Conservation (phyloP, 2,329 filamentous ascomycete species). For the Cytospora chrysosperma region DNA sequence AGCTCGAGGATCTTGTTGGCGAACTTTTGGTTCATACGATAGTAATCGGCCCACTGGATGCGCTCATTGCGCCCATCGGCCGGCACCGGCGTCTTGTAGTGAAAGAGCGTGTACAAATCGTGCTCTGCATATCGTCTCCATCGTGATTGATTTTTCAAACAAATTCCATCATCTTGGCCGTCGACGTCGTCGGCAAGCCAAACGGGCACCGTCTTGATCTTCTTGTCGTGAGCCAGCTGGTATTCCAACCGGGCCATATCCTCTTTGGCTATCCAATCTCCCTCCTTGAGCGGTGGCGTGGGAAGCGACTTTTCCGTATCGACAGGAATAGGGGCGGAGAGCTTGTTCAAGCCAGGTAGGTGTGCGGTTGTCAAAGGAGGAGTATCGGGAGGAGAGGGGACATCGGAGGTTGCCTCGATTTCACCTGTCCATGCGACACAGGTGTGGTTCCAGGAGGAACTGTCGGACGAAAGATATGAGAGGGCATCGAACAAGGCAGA, state of each 20-base stretch:
- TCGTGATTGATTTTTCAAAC: conserved; percentile 76
- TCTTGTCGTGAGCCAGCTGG: conserved; percentile 69
- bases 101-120: conserved; percentile 88
- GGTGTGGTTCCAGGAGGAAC: conserved; percentile 85
- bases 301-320: conserved; percentile 50
- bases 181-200: conserved; percentile 83
- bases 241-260: conserved; percentile 73
- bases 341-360: conserved; percentile 63
- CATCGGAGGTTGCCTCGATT: conserved; percentile 54
- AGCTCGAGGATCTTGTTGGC: conserved; percentile 83
- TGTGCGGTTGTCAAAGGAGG: conserved; percentile 51
- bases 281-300: conserved; percentile 62
- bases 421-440: conserved; percentile 96
- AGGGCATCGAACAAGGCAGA: conserved; percentile 93
- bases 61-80: conserved; percentile 80
- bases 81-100: conserved; percentile 94
- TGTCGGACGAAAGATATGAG: conserved; percentile 78
- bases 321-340: conserved; percentile 76
- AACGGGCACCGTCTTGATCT: conserved; percentile 79
- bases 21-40: conserved; percentile 88
- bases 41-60: conserved; percentile 88
- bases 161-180: conserved; percentile 63
- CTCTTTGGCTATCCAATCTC: conserved; percentile 66
- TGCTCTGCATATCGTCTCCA: conserved; percentile 92
- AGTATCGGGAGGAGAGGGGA: conserved; percentile 46